Percentiles rank a stretch among this genome's conserved stretches.
These are phyloP conservation scores for Candida suzukii DNA, from an alignment of 805 yeast species.

Conservation along the genomic window DNA sequence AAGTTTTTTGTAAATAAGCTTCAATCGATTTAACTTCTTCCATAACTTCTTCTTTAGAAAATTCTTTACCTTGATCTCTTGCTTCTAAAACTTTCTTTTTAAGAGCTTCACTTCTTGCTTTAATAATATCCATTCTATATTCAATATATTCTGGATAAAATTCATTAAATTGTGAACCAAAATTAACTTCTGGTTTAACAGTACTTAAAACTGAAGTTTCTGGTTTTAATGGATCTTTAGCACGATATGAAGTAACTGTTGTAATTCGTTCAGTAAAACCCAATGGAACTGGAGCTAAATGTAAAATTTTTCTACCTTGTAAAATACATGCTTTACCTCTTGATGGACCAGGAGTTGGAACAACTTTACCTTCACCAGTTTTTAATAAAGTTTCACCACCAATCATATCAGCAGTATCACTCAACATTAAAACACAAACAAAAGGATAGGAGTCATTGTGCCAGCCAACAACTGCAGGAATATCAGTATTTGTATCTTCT, in stretches of 20 bases:
- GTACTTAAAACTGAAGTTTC: conserved; percentile 34
- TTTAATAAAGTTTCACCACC: conserved; percentile 56
- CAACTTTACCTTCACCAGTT: conserved; percentile 32
- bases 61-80: conserved; percentile 19
- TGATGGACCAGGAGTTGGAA: conserved; percentile 33
- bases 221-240: conserved; percentile 28
- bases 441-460: conserved; percentile 58
- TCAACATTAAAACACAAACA: conserved; percentile 57
- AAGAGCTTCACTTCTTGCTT: conserved; percentile 21
- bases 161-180: conserved; percentile 29
- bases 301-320: conserved; percentile 40
- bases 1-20: conserved; percentile 19
- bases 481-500: conserved; percentile 23
- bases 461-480: conserved; percentile 57
- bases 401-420: conserved; percentile 50
- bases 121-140: conserved; percentile 29
- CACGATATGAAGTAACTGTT: conserved; percentile 34
- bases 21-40: conserved; percentile 24
- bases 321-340: conserved; percentile 43
- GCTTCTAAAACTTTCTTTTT: conserved; percentile 17
- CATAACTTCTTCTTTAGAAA: conserved; percentile 31
- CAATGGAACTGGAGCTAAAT: conserved; percentile 40
- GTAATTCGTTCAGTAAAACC: conserved; percentile 35
- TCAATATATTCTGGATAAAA: conserved; percentile 34
- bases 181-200: conserved; percentile 31